Base-by-base conservation (phyloP, 2,329 filamentous ascomycete species). In the Xylariaceae sp. region DNA sequence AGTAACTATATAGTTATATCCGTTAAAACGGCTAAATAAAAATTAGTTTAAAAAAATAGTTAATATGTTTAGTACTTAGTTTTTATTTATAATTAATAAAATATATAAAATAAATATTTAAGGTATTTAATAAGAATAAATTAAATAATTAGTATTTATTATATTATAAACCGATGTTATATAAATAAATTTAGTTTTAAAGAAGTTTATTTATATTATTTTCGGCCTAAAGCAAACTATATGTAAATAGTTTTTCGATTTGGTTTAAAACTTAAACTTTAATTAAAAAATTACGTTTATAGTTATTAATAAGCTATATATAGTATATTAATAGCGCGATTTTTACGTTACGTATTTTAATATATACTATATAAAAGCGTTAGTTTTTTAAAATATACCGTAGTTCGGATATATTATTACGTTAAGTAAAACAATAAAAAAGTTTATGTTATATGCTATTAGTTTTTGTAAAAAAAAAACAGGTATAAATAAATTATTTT, bases 291-390 rank as follows among this genome's bases (percentile, higher is more conserved):
- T n/a, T n/a, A n/a, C n/a, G n/a, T n/a, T n/a, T n/a, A n/a, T n/a
- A n/a, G n/a, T n/a, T n/a, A 44, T 28, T 31, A 44, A 44, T 41
- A 41, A 44, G 31, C 42, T 44, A 11, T 44, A 9, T 44, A 28
- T 44, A 28, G 31, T 19, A 44, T 19, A 18, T 44, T 44, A 22
- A 44, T 22, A 44, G 31, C 19, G 14, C 17, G 10, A 22, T 19
- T 10, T 19, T 11, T 16, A 9, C 9, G 14, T 42, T 28, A 44
- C 10, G 17, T 28, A 19, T 44, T 19, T 22, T 12, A 10, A 13
- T 44, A 22, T 22, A 9, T 44, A 19, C 31, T 44, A 44, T 22
- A 44, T 44, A 12, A 13, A 44, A 22, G 19, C 14, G 9, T 22
- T 11, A 14, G 31, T 22, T 22, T 44, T 13, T 44, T 44, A 19